Evolutionary conservation across 2,329 filamentous ascomycete genomes (phyloP).

Genomic region (Calonectria naviculata): DNA sequence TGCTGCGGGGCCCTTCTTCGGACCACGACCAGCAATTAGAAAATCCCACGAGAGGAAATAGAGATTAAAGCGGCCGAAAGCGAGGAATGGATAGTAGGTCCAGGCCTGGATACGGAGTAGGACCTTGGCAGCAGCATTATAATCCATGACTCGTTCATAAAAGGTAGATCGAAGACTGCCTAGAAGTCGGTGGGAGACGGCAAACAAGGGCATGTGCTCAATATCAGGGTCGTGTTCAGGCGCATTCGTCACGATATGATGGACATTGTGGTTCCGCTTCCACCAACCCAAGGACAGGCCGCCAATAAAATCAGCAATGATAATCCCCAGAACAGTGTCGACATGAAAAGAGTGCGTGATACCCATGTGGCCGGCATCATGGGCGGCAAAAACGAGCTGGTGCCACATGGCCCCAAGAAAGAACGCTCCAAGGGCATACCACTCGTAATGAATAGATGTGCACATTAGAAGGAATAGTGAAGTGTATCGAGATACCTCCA

Average conservation of each 20-base stretch:
- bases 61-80: slow-evolving; percentile 87
- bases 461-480: slow-evolving; percentile 71
- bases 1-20: slow-evolving; percentile 79
- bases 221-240: slow-evolving; percentile 98
- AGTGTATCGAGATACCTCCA: slow-evolving; percentile 79
- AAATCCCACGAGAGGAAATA: slow-evolving; percentile 86
- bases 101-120: slow-evolving; percentile 81
- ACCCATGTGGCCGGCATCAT: slow-evolving; percentile 97
- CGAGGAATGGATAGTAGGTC: slow-evolving; percentile 84
- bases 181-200: slow-evolving; percentile 85
- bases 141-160: slow-evolving; percentile 84
- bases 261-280: slow-evolving; percentile 96
- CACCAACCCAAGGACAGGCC: slow-evolving; percentile 96
- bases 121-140: slow-evolving; percentile 78
- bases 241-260: slow-evolving; percentile 95
- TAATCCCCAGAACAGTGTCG: slow-evolving; percentile 88
- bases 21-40: slow-evolving; percentile 76
- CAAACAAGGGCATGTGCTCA: slow-evolving; percentile 89
- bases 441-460: slow-evolving; percentile 68
- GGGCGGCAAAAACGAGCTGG: slow-evolving; percentile 91
- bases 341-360: slow-evolving; percentile 91
- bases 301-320: slow-evolving; percentile 90
- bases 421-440: slow-evolving; percentile 77
- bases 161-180: slow-evolving; percentile 80
- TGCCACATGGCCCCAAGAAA: slow-evolving; percentile 92